These are phyloP conservation scores for Rhododendron molle DNA, from an alignment of 148 eudicot species.

Conservation along the genomic window DNA sequence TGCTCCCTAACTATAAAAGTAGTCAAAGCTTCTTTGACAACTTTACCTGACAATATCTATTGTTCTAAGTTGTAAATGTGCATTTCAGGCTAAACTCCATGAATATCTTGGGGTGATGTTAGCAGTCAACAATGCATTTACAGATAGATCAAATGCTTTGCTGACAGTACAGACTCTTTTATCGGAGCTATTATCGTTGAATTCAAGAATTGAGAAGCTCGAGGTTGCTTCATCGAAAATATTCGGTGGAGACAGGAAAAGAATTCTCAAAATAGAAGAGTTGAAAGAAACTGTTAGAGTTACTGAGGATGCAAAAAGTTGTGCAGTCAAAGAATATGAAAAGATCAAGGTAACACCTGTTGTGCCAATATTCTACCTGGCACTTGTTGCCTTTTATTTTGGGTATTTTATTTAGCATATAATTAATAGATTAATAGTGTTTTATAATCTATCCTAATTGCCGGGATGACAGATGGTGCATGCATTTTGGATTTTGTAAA, in stretches of 20 bases:
- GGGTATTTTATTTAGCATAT: not conserved
- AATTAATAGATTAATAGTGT: not conserved
- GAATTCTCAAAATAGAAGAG: slow-evolving; percentile 91
- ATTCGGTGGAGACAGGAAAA: slow-evolving; percentile 91
- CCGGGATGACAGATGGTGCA: not conserved
- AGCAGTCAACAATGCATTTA: slow-evolving; percentile 88
- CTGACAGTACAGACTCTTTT: slow-evolving; percentile 92
- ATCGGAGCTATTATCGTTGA: slow-evolving; percentile 64
- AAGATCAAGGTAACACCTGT: slow-evolving; percentile 65
- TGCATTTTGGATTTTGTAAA: not conserved
- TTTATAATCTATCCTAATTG: slow-evolving; percentile 3
- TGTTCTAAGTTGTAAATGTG: not conserved
- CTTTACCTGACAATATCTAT: not conserved
- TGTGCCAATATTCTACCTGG: not conserved
- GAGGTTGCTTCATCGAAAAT: slow-evolving; percentile 91
- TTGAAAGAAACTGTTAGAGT: slow-evolving; percentile 64
- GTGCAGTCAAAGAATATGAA: slow-evolving; percentile 82
- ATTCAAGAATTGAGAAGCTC: slow-evolving; percentile 77
- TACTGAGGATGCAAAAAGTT: slow-evolving; percentile 84
- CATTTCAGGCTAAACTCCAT: slow-evolving; percentile 91
- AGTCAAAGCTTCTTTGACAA: not conserved
- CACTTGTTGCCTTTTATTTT: not conserved
- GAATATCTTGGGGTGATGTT: slow-evolving; percentile 95
- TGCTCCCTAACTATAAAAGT: not conserved
- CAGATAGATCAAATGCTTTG: slow-evolving; percentile 87